A percentile compares a stretch with the other conserved stretches of the same genome.
Evolutionary conservation across 805 yeast species (phyloP).

Genomic region (Torulaspora microellipsoides): DNA sequence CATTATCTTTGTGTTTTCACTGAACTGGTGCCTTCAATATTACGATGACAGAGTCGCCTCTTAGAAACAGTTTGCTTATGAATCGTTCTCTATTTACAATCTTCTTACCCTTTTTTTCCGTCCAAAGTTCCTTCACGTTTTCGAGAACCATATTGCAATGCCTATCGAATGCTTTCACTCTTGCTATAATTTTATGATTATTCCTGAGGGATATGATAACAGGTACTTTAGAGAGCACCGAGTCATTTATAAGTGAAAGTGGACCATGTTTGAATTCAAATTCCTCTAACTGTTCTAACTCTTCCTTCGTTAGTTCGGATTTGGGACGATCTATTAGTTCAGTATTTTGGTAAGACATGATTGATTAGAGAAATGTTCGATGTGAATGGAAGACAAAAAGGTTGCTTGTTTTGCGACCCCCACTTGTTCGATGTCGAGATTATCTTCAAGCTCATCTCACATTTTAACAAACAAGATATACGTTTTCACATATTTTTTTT

Average conservation of each 20-base stretch:
- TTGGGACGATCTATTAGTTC: slow-evolving; percentile 70
- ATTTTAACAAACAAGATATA: too few relatives aligned
- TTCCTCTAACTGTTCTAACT: slow-evolving; percentile 78
- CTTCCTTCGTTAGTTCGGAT: slow-evolving; percentile 73
- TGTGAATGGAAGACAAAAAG: too few relatives aligned
- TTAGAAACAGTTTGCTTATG: slow-evolving; percentile 79
- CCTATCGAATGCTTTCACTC: slow-evolving; percentile 91
- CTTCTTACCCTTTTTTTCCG: slow-evolving; percentile 68
- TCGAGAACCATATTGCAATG: slow-evolving; percentile 92
- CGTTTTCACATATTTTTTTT: neutral
- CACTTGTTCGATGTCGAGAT: too few relatives aligned
- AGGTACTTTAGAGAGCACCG: slow-evolving; percentile 68
- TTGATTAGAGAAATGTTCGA: slow-evolving; percentile 2
- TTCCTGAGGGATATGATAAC: slow-evolving; percentile 87
- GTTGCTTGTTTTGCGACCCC: too few relatives aligned
- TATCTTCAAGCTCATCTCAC: too few relatives aligned
- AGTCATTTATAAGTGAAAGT: slow-evolving; percentile 76
- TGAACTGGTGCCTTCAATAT: slow-evolving; percentile 51
- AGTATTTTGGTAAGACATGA: slow-evolving; percentile 31
- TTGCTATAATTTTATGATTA: slow-evolving; percentile 85
- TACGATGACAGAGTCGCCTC: slow-evolving; percentile 94
- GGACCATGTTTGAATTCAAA: slow-evolving; percentile 91
- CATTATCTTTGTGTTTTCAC: slow-evolving; percentile 3
- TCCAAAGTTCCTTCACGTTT: slow-evolving; percentile 79
- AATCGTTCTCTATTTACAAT: slow-evolving; percentile 65